Percentiles rank a stretch among this genome's conserved stretches.
These are phyloP conservation scores for Leucaena leucocephala DNA, from an alignment of 306 rosid genomes.

Conservation along the genomic window DNA sequence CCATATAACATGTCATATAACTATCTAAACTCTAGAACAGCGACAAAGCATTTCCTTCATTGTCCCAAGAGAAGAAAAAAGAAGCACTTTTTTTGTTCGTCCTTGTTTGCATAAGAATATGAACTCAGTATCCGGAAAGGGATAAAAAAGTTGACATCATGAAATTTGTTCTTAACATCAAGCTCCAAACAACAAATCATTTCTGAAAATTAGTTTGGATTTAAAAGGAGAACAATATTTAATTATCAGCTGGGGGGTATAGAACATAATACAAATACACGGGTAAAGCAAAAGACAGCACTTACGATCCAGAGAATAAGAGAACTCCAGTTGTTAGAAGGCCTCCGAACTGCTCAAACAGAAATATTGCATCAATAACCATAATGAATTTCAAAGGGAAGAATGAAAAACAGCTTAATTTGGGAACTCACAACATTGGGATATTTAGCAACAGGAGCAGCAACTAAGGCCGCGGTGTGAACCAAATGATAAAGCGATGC, in stretches of 20 bases:
- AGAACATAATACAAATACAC: background rate
- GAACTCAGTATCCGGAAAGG: background rate
- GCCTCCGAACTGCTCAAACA: conserved; percentile 80
- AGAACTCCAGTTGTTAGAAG: conserved; percentile 82
- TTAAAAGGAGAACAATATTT: conserved; percentile 1
- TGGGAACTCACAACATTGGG: conserved; percentile 75
- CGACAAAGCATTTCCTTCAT: background rate
- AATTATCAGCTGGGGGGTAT: background rate
- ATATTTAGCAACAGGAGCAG: conserved; percentile 72
- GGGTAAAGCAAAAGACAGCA: conserved; percentile 18
- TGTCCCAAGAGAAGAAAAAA: background rate
- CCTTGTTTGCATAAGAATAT: background rate
- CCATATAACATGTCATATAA: background rate
- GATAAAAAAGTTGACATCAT: background rate
- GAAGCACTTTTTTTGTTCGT: background rate
- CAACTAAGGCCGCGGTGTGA: conserved; percentile 85
- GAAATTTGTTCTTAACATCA: background rate
- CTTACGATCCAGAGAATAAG: conserved; percentile 95
- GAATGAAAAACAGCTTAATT: background rate
- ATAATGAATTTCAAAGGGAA: background rate
- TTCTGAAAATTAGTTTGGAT: background rate
- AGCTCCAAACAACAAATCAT: background rate
- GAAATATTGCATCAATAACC: conserved; percentile 2
- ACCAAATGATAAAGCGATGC: conserved; percentile 95
- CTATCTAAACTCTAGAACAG: background rate